Conservation (phyloP, 441 rosid species). For the Populus hybrid region DNA sequence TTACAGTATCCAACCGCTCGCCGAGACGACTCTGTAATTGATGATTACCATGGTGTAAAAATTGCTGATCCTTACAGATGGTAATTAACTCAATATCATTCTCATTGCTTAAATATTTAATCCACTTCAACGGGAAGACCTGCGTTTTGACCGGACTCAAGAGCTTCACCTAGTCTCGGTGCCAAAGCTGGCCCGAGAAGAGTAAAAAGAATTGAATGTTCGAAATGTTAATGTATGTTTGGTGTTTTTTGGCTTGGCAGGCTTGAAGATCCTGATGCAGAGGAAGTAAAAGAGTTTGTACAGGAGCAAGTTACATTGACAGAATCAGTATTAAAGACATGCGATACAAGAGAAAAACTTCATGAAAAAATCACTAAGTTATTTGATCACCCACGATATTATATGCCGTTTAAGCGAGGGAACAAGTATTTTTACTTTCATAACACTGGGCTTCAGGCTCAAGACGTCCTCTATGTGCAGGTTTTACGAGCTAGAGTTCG, state of each 20-base stretch:
- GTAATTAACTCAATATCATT: background rate
- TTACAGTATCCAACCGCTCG: too few species aligned
- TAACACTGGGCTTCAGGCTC: too few species aligned
- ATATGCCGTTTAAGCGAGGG: constrained; percentile 57
- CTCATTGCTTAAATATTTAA: too few species aligned
- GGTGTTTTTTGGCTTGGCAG: constrained; percentile 29
- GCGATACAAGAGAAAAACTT: constrained; percentile 50
- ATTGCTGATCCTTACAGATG: background rate
- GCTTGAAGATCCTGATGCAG: constrained; percentile 92
- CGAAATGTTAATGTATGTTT: background rate
- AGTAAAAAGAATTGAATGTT: background rate
- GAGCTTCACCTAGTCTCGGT: too few species aligned
- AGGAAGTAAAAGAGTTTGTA: constrained; percentile 73
- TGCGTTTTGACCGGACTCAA: too few species aligned
- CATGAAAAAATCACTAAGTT: constrained; percentile 55
- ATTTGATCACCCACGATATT: constrained; percentile 81
- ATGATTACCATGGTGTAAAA: too few species aligned
- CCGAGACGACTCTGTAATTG: too few species aligned
- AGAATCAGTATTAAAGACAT: constrained; percentile 55
- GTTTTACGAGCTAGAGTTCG: too few species aligned
- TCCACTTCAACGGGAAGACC: too few species aligned
- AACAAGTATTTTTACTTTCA: background rate
- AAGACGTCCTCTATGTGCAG: too few species aligned
- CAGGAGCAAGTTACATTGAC: constrained; percentile 67
- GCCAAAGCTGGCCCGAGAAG: background rate